Evolutionary conservation across 768 basidiomycete genomes (phyloP).

Genomic region (Stropharia rugosoannulata): DNA sequence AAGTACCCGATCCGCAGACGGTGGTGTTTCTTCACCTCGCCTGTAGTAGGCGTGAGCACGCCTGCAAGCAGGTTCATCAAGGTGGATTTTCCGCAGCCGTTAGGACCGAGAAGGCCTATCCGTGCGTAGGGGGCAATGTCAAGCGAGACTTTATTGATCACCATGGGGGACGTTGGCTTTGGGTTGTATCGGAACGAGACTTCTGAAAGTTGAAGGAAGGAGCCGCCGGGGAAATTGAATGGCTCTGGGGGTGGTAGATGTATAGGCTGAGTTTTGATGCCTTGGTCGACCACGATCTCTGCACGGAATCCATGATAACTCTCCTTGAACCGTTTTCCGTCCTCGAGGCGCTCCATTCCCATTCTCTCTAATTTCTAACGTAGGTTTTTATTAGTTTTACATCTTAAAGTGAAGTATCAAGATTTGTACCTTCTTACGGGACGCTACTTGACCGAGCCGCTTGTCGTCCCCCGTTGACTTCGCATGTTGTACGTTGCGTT

Average conservation of each 20-base stretch:
- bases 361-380: slow-evolving; percentile 29
- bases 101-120: slow-evolving; percentile 32
- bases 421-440: slow-evolving; percentile 45
- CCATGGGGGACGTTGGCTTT: slow-evolving; percentile 13
- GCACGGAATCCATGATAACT: slow-evolving; percentile 31
- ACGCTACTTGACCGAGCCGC: slow-evolving; percentile 48
- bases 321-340: slow-evolving; percentile 29
- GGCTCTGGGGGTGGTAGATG: slow-evolving; percentile 29
- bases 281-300: slow-evolving; percentile 34
- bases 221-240: slow-evolving; percentile 27
- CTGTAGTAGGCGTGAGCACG: slow-evolving; percentile 39
- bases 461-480: slow-evolving; percentile 65
- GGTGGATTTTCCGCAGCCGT: slow-evolving; percentile 60
- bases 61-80: slow-evolving; percentile 47
- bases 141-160: slow-evolving; percentile 29
- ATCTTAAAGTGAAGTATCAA: not conserved
- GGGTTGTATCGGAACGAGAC: slow-evolving; percentile 29
- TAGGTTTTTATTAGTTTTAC: not conserved
- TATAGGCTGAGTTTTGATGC: slow-evolving; percentile 32
- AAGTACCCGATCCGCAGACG: slow-evolving; percentile 58
- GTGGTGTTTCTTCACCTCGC: slow-evolving; percentile 53
- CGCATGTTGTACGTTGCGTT: slow-evolving; percentile 46
- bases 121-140: slow-evolving; percentile 27
- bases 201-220: slow-evolving; percentile 32
- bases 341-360: slow-evolving; percentile 31